Base-by-base conservation (phyloP, 2,329 filamentous ascomycete species). In the Fusarium verticillioides region DNA sequence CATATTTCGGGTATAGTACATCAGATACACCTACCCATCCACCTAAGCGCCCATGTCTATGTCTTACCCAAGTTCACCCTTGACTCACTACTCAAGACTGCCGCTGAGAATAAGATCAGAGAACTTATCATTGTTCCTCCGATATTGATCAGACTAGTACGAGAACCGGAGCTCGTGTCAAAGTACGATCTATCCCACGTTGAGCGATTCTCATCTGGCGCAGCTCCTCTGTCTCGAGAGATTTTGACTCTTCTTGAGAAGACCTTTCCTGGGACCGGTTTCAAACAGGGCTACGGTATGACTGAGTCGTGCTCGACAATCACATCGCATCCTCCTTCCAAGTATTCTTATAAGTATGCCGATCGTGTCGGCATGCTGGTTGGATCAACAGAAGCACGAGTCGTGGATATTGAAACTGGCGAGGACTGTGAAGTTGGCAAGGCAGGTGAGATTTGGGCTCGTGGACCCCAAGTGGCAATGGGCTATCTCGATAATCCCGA, bases 241-340 rank as follows among this genome's bases (percentile, higher is more conserved):
- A 53, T 77, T 5, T 21, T 73, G 2, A 15, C 30, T 19, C 53
- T 54, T 5, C 61, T 78, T 5, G 52, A 74, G 21, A 42, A 61
- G 2, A 42, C 61, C 21, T 64, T 78, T 7, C 73, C 76, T 1
- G 44, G 69, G 12, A 54, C 59, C 1, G 67, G 73, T 0, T 75
- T 77, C 40, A 75, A 68, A 34, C 76, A 78, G 32, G 65, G 94
- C 83, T 97, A 97, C 79, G 94, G 94, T 47, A 96, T 96, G 94
- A 97, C 94, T 3, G 94, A 97, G 83, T 96, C 94, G 1, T 87
- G 86, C 36, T 84, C 89, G 82, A 87, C 87, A 50, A 96, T 96
- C 92, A 95, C 93, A 0, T 85, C 90, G 0, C 94, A 96, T 76
- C 90, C 93, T 0, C 84, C 93, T 1, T 87, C 88, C 34, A 92